Evolutionary conservation across 805 yeast species (phyloP), one percentile per base, ranked within the genome.

Genomic region (Komagataella populi): DNA sequence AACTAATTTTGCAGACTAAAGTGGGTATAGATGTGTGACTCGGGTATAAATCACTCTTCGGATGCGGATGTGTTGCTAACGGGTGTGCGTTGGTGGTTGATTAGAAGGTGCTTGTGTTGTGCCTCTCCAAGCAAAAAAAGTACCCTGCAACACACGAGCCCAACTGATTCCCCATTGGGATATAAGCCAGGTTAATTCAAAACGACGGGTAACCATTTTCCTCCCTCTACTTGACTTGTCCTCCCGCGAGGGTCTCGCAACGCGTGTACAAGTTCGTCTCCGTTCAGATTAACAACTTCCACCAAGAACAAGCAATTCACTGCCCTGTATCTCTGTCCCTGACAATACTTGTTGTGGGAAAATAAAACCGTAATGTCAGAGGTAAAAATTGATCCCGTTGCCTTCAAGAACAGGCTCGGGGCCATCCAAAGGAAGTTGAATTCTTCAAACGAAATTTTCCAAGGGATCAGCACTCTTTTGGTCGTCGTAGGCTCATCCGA

Each of bases 401-500:
- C 70, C 22, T 82, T 82, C 65, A 76, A 76, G 59, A 74, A 73
- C 57, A 69, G 87, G 56, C 63, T 80, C 50, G 77, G 73, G 57
- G 51, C 58, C 3, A 50, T 71, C 39, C 78, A 72, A 55, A 66
- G 66, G 57, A 63, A 61, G 49, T 47, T 68, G 5, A 50, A 59
- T 12, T 55, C 57, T 20, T 36, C 24, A 10, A 57, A 62, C 23
- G 66, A 63, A 16, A 58, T 57, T 24, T 73, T 76, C 59, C 65
- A 69, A 47, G 70, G 70, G 12, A 76, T 74, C 23, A 64, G 72
- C 48, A 74, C 83, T 6, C 56, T 84, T 36, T 60, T 88, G 54
- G 77, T 87, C 48, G 79, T 87, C 12, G 83, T 85, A 48, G 98
- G 97, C 10, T 85, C 95, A 6, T 72, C 87, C 47, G 89, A 87